Evolutionary conservation across 169 alveolate genomes (phyloP).

Genomic region (Plasmodium knowlesi): DNA sequence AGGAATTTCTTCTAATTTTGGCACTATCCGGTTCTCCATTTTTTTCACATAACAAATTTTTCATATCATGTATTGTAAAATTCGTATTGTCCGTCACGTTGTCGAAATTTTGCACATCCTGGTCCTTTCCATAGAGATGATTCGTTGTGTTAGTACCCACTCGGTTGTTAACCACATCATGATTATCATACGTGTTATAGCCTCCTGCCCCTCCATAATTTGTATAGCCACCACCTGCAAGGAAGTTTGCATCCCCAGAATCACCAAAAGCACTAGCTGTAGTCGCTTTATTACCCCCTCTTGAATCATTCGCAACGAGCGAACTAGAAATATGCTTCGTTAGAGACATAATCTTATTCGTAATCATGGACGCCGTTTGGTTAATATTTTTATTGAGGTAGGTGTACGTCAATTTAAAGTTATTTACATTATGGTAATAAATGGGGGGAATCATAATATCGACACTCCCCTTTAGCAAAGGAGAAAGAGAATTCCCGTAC

Average conservation of each 20-base stretch:
- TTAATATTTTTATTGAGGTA: conserved; percentile 39
- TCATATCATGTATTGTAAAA: conserved; percentile 30
- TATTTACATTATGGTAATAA: conserved; percentile 70
- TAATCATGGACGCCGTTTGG: conserved; percentile 67
- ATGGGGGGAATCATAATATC: conserved; percentile 81
- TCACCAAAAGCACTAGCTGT: background rate
- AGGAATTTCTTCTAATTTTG: conserved; percentile 30
- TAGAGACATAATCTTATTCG: conserved; percentile 60
- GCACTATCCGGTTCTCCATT: conserved; percentile 24
- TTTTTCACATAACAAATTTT: conserved; percentile 33
- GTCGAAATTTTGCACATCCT: background rate
- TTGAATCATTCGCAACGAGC: conserved; percentile 19
- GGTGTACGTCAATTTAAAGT: conserved; percentile 33
- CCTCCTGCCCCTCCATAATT: background rate
- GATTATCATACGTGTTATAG: background rate
- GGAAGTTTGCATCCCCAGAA: background rate
- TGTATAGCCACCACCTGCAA: background rate
- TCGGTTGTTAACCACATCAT: background rate
- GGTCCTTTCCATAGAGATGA: background rate
- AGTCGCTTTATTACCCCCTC: background rate
- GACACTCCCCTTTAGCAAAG: conserved; percentile 80
- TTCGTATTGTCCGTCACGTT: conserved; percentile 4
- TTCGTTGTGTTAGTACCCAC: background rate
- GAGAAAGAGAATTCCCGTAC: conserved; percentile 31
- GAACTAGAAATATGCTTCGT: conserved; percentile 67